A percentile compares a stretch with the other conserved stretches of the same genome.
Conservation (phyloP, 371 early-diverging fungal genomes). For the Thermomucor indicae-seudaticae region DNA sequence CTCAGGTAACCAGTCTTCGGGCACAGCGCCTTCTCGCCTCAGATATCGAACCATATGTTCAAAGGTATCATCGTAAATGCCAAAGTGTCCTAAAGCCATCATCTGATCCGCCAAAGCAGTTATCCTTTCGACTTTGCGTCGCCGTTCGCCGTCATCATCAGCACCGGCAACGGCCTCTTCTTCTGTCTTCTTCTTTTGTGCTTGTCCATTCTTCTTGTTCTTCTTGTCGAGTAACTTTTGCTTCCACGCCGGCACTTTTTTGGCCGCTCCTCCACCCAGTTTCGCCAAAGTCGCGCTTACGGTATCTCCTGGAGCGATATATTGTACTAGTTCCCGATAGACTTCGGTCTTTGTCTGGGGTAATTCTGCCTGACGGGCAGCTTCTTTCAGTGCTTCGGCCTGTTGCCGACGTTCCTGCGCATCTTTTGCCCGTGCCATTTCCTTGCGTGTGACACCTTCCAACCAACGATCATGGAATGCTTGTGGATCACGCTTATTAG, state of each 20-base stretch:
- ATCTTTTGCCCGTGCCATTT: conserved; percentile 71
- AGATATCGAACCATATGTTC: conserved; percentile 72
- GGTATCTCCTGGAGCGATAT: conserved; percentile 69
- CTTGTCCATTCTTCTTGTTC: conserved; percentile 34
- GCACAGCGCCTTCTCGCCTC: conserved; percentile 57
- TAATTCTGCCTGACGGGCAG: conserved; percentile 38
- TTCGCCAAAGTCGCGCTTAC: conserved; percentile 64
- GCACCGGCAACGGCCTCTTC: conserved; percentile 7
- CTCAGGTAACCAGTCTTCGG: conserved; percentile 57
- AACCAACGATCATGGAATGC: conserved; percentile 89
- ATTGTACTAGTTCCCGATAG: conserved; percentile 56
- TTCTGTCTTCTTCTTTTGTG: not conserved
- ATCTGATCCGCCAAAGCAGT: conserved; percentile 74
- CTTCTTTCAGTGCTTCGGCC: conserved; percentile 47
- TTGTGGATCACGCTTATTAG: conserved; percentile 76
- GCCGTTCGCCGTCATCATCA: conserved; percentile 41
- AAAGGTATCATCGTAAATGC: conserved; percentile 73
- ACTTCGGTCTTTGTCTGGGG: conserved; percentile 51
- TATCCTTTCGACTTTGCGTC: conserved; percentile 55
- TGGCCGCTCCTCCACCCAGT: conserved; percentile 49
- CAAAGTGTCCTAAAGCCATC: conserved; percentile 68
- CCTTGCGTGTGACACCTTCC: conserved; percentile 66
- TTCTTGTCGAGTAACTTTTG: conserved; percentile 59
- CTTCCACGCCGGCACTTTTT: conserved; percentile 51
- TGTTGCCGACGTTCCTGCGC: conserved; percentile 64